These are phyloP conservation scores for Myxozyma udenii DNA, from an alignment of 805 yeast species.

Conservation along the genomic window DNA sequence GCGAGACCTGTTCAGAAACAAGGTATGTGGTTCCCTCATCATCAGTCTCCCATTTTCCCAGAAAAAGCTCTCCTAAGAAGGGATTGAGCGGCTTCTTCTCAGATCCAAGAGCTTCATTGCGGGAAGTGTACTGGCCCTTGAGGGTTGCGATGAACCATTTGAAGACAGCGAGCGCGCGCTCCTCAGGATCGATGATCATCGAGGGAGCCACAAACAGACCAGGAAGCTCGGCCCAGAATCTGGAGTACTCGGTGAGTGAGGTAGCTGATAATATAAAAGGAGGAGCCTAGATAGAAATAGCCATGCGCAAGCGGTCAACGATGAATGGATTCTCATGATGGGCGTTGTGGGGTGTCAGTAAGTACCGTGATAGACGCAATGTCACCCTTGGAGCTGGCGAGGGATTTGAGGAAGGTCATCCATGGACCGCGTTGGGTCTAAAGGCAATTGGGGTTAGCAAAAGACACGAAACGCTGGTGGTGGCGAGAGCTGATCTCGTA, in stretches of 20 bases:
- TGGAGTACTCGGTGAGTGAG: constrained; percentile 85
- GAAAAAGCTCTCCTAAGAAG: constrained; percentile 88
- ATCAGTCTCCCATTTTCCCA: constrained; percentile 72
- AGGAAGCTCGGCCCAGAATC: constrained; percentile 87
- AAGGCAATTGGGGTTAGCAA: not conserved
- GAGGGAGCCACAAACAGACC: constrained; percentile 74
- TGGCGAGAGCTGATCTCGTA: not conserved
- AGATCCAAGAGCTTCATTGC: constrained; percentile 87
- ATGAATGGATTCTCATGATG: no score
- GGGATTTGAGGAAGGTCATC: constrained; percentile 86
- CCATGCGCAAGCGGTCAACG: no score
- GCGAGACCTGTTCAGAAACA: constrained; percentile 89
- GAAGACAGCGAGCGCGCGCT: constrained; percentile 76
- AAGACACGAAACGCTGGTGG: not conserved
- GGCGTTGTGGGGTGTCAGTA: constrained; percentile 1
- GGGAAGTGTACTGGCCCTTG: constrained; percentile 88
- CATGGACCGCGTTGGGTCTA: constrained; percentile 52
- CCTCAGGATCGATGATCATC: constrained; percentile 45
- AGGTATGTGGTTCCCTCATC: constrained; percentile 72
- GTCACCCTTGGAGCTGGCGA: constrained; percentile 91
- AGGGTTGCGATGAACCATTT: constrained; percentile 90
- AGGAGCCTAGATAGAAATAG: constrained; percentile 60
- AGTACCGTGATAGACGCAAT: constrained; percentile 71
- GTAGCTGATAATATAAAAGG: constrained; percentile 92
- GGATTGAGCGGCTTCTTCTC: constrained; percentile 98